Evolutionary conservation across 441 rosid genomes (phyloP).

Genomic region (Pelargonium exstipulatum): DNA sequence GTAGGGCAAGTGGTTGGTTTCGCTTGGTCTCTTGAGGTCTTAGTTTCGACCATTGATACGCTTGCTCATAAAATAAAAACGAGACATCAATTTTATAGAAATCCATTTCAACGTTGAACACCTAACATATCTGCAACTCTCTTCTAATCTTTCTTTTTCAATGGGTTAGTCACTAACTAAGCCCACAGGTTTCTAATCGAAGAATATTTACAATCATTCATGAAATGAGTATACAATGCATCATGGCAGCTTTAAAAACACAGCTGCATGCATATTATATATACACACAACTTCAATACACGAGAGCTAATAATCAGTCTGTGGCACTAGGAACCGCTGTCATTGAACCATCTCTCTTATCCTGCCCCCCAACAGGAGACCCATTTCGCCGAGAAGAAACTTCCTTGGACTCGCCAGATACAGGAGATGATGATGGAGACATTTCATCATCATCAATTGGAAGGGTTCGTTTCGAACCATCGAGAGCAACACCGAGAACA

Average conservation of each 20-base stretch:
- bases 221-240: conserved; percentile 3
- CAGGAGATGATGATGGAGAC: neutral
- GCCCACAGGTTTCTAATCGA: neutral
- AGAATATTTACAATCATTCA: neutral
- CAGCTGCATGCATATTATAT: conserved; percentile 19
- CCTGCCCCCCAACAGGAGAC: conserved; percentile 15
- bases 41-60: too few relatives aligned
- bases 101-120: neutral
- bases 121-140: neutral
- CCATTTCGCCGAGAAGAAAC: conserved; percentile 19
- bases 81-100: too few relatives aligned
- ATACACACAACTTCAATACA: neutral
- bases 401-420: conserved; percentile 13
- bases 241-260: conserved; percentile 16
- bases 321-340: conserved; percentile 9
- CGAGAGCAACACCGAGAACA: conserved; percentile 20
- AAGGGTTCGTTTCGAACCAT: conserved; percentile 21
- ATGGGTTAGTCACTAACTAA: neutral
- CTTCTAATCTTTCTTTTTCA: neutral
- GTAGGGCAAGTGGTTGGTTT: too few relatives aligned
- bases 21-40: too few relatives aligned
- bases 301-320: neutral
- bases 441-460: conserved; percentile 17
- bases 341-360: conserved; percentile 15
- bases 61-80: too few relatives aligned